Conservation (phyloP, 2,329 filamentous ascomycete species). For the Talaromyces sp. region DNA sequence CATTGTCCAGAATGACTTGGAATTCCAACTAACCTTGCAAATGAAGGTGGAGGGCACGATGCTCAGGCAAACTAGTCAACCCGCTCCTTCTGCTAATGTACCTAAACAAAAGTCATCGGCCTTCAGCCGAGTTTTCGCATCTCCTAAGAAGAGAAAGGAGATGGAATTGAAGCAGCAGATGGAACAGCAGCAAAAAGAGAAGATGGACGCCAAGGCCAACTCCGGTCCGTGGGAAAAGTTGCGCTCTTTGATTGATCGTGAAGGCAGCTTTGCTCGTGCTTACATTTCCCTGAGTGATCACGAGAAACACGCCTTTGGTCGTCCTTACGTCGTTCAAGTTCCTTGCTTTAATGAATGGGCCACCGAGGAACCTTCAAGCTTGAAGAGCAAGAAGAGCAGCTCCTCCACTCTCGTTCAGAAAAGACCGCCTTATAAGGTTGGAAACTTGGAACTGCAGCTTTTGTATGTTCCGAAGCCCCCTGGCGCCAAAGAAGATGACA, state of each 20-base stretch:
- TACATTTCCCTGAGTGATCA: constrained; percentile 94
- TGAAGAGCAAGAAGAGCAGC: constrained; percentile 85
- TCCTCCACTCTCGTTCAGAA: constrained; percentile 53
- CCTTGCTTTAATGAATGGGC: constrained; percentile 99
- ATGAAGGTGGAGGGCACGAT: constrained; percentile 85
- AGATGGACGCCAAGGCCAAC: constrained; percentile 52
- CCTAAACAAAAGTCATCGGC: constrained; percentile 75
- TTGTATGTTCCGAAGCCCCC: constrained; percentile 92
- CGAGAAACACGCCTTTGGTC: constrained; percentile 79
- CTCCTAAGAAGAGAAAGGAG: constrained; percentile 95
- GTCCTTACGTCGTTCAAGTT: constrained; percentile 80
- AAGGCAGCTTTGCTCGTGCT: constrained; percentile 89
- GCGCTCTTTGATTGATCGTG: constrained; percentile 77
- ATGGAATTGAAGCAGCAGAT: constrained; percentile 77
- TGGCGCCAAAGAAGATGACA: constrained; percentile 81
- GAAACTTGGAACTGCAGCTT: constrained; percentile 88
- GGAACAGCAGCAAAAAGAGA: constrained; percentile 70
- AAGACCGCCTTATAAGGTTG: constrained; percentile 89
- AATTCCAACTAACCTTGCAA: constrained; percentile 95
- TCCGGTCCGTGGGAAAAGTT: constrained; percentile 69
- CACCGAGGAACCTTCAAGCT: constrained; percentile 79
- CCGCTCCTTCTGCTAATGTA: constrained; percentile 43
- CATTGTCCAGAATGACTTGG: constrained; percentile 93
- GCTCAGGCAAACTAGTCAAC: constrained; percentile 41
- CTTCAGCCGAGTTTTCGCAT: constrained; percentile 87